Evolutionary conservation across 257 asterid genomes (phyloP), one percentile per base, ranked within the genome.

Genomic region (Nicotiana noctiflora): DNA sequence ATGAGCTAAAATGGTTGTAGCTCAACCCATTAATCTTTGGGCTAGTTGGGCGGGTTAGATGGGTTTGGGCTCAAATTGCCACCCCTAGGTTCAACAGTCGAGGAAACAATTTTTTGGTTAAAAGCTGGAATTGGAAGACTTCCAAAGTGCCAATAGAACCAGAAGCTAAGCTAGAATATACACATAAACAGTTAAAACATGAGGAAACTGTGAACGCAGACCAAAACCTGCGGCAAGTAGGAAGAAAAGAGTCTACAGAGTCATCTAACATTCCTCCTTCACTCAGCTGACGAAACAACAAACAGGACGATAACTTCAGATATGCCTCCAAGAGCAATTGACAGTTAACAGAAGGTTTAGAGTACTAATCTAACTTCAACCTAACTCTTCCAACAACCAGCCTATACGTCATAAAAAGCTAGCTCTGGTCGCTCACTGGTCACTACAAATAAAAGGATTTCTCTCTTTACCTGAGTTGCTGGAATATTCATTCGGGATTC

Each of bases 401-500:
- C n/a, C 19, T 40, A 70, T 21, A 14, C 13, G 57, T 3, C 6
- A 72, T 14, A 72, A 3, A 18, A 8, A 72, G 8, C 37, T 4
- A 72, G 40, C 78, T 19, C 52, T 74, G 44, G 78, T 23, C 62
- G 49, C 62, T 49, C 78, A 12, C 52, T 74, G 61, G 78, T 23
- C 79, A 74, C 62, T 49, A 31, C 14, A 9, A 8, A 7, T 9
- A 15, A 59, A 18, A 40, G 55, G 40, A 60, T 37, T 17, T 84
- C 40, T 37, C 12, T 79, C 40, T 75, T 37, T 81, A 93, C 99
- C 97, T 88, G 93, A 86, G 99, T 96, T 3, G 99, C 98, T 13
- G 99, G 99, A 81, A 85, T 85, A 74, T 96, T 96, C 99, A 96
- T 96, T 88, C 99, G 85, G 40, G 98, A 97, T 51, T 97, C 90